Base-by-base conservation (phyloP, 495 filamentous ascomycete genomes). In the Melanomma pulvis-pyrius region DNA sequence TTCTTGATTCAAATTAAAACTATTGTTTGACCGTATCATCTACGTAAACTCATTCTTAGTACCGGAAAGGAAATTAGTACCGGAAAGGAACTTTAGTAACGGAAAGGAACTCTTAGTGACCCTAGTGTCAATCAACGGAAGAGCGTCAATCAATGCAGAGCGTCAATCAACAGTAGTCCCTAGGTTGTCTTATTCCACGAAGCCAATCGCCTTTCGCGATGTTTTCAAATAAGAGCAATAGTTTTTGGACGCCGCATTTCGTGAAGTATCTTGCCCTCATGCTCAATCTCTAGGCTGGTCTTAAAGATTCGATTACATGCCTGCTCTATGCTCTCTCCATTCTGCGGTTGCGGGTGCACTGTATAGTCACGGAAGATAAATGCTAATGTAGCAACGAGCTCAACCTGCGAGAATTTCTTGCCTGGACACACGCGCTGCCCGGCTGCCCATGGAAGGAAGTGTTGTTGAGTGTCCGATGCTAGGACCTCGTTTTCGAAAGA, bases 211-310 rank as follows among this genome's bases (percentile, higher is more conserved):
- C 12, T 34, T 12, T 34, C 30, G 30, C 30, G 30, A 6, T 47
- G n/a, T 7, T n/a, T 47, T 64, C 60, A 68, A 13, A 15, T 12
- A 28, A 73, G 24, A 25, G 25, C 55, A n/a, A 63, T 54, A 19
- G 19, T 54, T 32, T 61, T 53, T 30, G 70, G 67, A 1, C 62
- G 28, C 29, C 32, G 50, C 63, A 72, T 70, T 58, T 75, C 58
- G 48, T 70, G 26, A 6, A 73, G 48, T 15, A 75, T 59, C 17
- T 49, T 49, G 12, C 58, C 34, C 41, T 64, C 34, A 39, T 56
- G 51, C 1, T 61, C 51, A 13, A 44, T 25, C 34, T 61, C 72
- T 30, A 65, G 22, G 0, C 68, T 50, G n/a, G 55, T 32, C 0
- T 41, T 46, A 26, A 24, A 49, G 19, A 65, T 51, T 39, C 71